Conservation (phyloP, 805 yeast genomes). For the Sugiyamaella qingdaonensis region DNA sequence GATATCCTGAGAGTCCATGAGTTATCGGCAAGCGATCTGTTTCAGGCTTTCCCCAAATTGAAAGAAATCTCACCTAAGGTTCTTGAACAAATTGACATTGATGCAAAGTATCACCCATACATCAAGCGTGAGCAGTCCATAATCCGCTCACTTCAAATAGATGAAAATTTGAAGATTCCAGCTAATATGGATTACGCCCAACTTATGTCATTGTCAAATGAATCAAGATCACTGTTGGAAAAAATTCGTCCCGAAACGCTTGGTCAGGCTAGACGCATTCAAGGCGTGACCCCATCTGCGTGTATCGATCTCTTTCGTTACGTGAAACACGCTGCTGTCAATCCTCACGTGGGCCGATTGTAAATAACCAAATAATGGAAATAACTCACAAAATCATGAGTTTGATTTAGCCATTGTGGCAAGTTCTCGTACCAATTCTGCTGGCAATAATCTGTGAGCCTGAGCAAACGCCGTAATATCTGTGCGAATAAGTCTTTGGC, state of each 20-base stretch:
- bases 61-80: slow-evolving; percentile 42
- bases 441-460: slow-evolving; percentile 30
- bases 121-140: slow-evolving; percentile 66
- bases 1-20: slow-evolving; percentile 61
- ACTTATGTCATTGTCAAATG: slow-evolving; percentile 65
- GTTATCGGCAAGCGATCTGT: slow-evolving; percentile 22
- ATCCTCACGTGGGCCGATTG: not conserved
- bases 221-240: slow-evolving; percentile 65
- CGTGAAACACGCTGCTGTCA: slow-evolving; percentile 20
- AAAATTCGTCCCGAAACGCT: slow-evolving; percentile 79
- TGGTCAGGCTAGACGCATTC: slow-evolving; percentile 92
- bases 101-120: slow-evolving; percentile 80
- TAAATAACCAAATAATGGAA: not conserved
- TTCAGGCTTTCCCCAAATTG: slow-evolving; percentile 37
- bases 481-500: slow-evolving; percentile 29
- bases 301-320: slow-evolving; percentile 63
- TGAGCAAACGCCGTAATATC: slow-evolving; percentile 23
- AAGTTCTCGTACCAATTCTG: slow-evolving; percentile 26
- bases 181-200: slow-evolving; percentile 54
- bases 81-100: slow-evolving; percentile 61
- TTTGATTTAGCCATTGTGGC: not conserved
- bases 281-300: slow-evolving; percentile 94
- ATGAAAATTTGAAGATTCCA: slow-evolving; percentile 75
- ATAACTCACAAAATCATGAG: not conserved
- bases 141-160: slow-evolving; percentile 74